Conservation (phyloP, 2,329 filamentous ascomycete genomes). For the Ciborinia camelliae region DNA sequence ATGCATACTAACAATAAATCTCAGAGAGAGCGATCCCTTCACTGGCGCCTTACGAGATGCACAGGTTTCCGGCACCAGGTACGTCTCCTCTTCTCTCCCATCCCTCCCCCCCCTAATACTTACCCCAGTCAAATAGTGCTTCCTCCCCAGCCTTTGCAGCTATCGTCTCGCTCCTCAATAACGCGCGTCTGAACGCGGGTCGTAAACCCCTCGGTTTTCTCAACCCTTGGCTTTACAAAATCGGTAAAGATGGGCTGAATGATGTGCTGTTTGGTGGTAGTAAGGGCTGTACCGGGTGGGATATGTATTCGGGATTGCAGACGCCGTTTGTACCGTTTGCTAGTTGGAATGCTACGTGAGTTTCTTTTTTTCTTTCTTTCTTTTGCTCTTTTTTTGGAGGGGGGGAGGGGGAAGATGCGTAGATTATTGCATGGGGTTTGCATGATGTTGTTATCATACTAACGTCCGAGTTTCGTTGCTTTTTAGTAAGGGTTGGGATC, state of each 20-base stretch:
- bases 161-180: constrained; percentile 60
- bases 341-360: constrained; percentile 44
- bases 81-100: not conserved
- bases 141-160: constrained; percentile 56
- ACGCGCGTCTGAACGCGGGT: constrained; percentile 51
- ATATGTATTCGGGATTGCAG: constrained; percentile 24
- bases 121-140: constrained; percentile 40
- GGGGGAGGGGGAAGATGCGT: not conserved
- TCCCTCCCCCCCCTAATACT: not conserved
- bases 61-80: constrained; percentile 28
- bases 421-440: too few species aligned
- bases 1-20: not conserved
- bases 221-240: constrained; percentile 57
- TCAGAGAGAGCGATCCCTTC: constrained; percentile 42
- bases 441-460: too few species aligned
- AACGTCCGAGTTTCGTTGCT: too few species aligned
- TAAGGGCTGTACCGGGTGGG: constrained; percentile 37
- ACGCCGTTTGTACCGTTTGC: constrained; percentile 37
- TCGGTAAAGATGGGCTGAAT: constrained; percentile 46
- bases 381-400: too few species aligned
- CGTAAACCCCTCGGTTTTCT: constrained; percentile 51
- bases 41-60: constrained; percentile 33
- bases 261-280: constrained; percentile 44
- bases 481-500: constrained; percentile 39
- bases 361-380: too few species aligned